Evolutionary conservation across 2,329 filamentous ascomycete species (phyloP).

Genomic region (Cytospora piceae): DNA sequence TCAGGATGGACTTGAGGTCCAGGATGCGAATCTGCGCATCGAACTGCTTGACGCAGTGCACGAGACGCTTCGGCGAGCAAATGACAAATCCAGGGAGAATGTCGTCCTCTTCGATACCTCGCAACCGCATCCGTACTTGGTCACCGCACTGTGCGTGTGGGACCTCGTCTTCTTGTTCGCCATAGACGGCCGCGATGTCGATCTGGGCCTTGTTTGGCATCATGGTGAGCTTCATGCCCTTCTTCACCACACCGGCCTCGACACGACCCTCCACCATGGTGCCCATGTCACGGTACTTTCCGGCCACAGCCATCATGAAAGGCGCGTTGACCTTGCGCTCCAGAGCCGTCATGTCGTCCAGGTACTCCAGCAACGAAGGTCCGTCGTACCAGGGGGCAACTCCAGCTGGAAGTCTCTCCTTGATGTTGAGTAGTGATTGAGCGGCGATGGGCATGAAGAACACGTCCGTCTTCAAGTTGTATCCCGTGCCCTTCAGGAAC

Average conservation of each 20-base stretch:
- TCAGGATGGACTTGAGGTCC: conserved; percentile 91
- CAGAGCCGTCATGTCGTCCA: conserved; percentile 90
- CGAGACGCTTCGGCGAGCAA: conserved; percentile 90
- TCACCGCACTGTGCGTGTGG: conserved; percentile 83
- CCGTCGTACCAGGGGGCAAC: conserved; percentile 83
- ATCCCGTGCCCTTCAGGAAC: conserved; percentile 91
- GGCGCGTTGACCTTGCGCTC: conserved; percentile 98
- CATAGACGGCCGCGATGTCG: conserved; percentile 83
- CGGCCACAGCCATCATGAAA: conserved; percentile 86
- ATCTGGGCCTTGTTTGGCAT: conserved; percentile 92
- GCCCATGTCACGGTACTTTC: conserved; percentile 96
- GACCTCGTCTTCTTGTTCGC: conserved; percentile 95
- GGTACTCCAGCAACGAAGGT: conserved; percentile 89
- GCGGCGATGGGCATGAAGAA: conserved; percentile 97
- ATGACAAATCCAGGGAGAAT: conserved; percentile 94
- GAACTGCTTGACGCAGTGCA: conserved; percentile 86
- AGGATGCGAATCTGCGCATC: conserved; percentile 97
- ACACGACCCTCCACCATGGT: conserved; percentile 98
- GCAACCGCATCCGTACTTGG: conserved; percentile 88
- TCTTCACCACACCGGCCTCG: conserved; percentile 91
- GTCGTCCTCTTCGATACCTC: conserved; percentile 97
- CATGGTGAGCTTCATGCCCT: conserved; percentile 82
- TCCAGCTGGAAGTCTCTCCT: conserved; percentile 79
- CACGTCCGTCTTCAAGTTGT: conserved; percentile 91
- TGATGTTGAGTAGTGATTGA: conserved; percentile 83